Percentiles rank a stretch among this genome's conserved stretches.
Evolutionary conservation across 768 basidiomycete species (phyloP).

Genomic region (Termitomyces sp.): DNA sequence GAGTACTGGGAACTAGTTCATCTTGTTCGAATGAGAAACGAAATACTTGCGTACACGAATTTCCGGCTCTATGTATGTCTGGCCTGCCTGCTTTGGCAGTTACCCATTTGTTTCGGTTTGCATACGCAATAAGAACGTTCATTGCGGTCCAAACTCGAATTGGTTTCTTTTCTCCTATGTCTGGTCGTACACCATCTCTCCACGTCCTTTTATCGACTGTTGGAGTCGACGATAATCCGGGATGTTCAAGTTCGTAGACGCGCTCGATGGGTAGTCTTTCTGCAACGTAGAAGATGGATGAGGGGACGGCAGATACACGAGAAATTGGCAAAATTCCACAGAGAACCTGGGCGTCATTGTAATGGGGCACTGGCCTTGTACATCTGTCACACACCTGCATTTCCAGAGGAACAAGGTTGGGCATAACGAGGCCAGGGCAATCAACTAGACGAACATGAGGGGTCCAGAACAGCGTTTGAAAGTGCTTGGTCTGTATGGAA

Average conservation of each 20-base stretch:
- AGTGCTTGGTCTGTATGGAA: slow-evolving; percentile 78
- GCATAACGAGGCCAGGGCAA: slow-evolving; percentile 94
- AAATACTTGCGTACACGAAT: slow-evolving; percentile 60
- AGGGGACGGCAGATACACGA: slow-evolving; percentile 75
- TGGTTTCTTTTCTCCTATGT: slow-evolving; percentile 13
- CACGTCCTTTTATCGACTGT: slow-evolving; percentile 74
- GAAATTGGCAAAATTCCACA: slow-evolving; percentile 74
- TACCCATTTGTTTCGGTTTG: slow-evolving; percentile 72
- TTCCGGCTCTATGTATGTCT: slow-evolving; percentile 86
- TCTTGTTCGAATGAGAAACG: neutral
- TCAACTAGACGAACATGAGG: slow-evolving; percentile 84
- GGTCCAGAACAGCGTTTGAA: slow-evolving; percentile 91
- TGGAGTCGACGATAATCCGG: slow-evolving; percentile 27
- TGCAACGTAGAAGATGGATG: slow-evolving; percentile 71
- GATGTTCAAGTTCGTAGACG: slow-evolving; percentile 55
- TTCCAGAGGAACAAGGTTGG: slow-evolving; percentile 77
- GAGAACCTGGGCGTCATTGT: slow-evolving; percentile 43
- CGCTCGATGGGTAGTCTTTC: slow-evolving; percentile 72
- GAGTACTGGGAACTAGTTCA: slow-evolving; percentile 46
- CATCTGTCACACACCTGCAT: slow-evolving; percentile 49
- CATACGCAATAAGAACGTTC: slow-evolving; percentile 77
- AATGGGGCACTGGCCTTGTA: neutral
- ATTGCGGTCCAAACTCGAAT: slow-evolving; percentile 69
- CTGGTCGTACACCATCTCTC: slow-evolving; percentile 44
- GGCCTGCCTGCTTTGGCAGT: slow-evolving; percentile 90